A percentile compares a stretch with the other conserved stretches of the same genome.
Conservation (phyloP, 345 rosid species). For the Murraya koenigii region DNA sequence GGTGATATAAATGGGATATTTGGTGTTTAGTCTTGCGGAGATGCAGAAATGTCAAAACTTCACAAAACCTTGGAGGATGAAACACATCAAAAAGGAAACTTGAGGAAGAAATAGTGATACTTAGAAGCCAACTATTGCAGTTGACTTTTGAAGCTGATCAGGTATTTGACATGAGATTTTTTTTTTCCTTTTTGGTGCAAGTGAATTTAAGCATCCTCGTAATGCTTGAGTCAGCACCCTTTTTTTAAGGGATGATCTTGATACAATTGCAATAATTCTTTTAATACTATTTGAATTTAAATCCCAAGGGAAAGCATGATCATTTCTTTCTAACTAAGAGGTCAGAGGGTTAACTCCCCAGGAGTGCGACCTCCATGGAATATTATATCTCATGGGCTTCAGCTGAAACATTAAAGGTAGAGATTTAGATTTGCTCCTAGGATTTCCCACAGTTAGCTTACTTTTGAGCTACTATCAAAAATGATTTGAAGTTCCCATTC, state of each 20-base stretch:
- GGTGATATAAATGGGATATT: slow-evolving; percentile 19
- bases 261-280: background rate
- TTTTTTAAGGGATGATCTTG: background rate
- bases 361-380: background rate
- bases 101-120: slow-evolving; percentile 70
- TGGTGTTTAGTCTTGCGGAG: slow-evolving; percentile 56
- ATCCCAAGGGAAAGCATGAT: background rate
- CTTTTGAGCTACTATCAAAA: too few species aligned
- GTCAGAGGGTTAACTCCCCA: background rate
- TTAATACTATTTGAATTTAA: background rate
- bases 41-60: slow-evolving; percentile 67
- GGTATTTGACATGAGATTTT: slow-evolving; percentile 39
- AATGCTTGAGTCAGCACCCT: background rate
- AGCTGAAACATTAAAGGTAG: too few species aligned
- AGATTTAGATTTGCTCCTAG: too few species aligned
- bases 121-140: slow-evolving; percentile 81
- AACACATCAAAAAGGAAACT: slow-evolving; percentile 68
- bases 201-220: background rate
- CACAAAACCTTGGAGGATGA: slow-evolving; percentile 80
- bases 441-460: too few species aligned
- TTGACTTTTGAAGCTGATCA: slow-evolving; percentile 91
- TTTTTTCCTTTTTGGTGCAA: too few species aligned
- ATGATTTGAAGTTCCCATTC: too few species aligned
- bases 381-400: background rate
- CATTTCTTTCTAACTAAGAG: background rate